Conservation (phyloP, 495 filamentous ascomycete genomes). For the Parathielavia appendiculata region DNA sequence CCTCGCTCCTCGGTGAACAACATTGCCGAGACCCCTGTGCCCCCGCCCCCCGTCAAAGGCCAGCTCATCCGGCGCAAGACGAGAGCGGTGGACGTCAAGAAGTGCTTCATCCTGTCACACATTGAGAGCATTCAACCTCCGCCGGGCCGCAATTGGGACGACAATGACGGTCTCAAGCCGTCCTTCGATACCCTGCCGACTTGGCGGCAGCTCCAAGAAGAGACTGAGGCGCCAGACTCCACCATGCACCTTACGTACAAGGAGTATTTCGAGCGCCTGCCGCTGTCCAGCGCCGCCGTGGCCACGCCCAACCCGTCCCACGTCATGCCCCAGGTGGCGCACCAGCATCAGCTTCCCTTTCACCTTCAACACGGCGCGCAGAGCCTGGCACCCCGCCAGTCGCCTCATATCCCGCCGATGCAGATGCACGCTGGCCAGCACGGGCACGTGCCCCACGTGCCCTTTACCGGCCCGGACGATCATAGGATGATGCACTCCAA, state of each 20-base stretch:
- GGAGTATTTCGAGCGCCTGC: conserved; percentile 67
- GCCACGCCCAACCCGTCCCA: conserved; percentile 63
- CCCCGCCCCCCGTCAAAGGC: conserved; percentile 49
- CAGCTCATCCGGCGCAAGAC: conserved; percentile 56
- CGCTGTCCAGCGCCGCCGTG: conserved; percentile 47
- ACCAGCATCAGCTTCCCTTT: conserved; percentile 73
- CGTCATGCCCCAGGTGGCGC: conserved; percentile 55
- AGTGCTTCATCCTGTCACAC: conserved; percentile 54
- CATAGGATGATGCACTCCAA: conserved; percentile 84
- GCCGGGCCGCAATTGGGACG: conserved; percentile 54
- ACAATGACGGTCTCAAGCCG: conserved; percentile 70
- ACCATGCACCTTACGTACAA: conserved; percentile 58
- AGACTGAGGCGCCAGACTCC: conserved; percentile 57
- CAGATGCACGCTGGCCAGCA: conserved; percentile 60
- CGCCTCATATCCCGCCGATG: conserved; percentile 60
- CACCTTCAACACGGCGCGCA: conserved; percentile 52
- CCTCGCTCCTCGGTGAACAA: conserved; percentile 52
- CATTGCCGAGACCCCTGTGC: conserved; percentile 41
- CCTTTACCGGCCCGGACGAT: conserved; percentile 66
- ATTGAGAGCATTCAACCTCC: conserved; percentile 75
- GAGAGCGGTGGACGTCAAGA: conserved; percentile 51
- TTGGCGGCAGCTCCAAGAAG: conserved; percentile 60
- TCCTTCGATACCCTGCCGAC: conserved; percentile 75
- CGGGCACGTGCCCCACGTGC: conserved; percentile 53
- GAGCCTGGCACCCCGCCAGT: conserved; percentile 48